Base-by-base conservation (phyloP, 2,329 filamentous ascomycete species). In the Fusarium brevicatenulatum region DNA sequence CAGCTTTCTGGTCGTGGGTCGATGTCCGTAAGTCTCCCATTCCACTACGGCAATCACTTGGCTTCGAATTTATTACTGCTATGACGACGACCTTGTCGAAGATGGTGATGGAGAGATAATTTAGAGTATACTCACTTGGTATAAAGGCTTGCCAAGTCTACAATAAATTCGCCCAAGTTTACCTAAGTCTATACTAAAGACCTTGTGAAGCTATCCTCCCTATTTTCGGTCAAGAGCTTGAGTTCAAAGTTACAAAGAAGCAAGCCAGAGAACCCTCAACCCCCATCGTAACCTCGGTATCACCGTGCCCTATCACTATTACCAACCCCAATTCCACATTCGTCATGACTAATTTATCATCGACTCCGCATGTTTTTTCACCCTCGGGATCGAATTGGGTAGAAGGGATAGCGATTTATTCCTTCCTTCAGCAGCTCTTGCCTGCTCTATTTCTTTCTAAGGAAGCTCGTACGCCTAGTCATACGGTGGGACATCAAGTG, bases 61-160 rank as follows among this genome's bases (percentile, higher is more conserved):
- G 10, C 30, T 23, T 34, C 9, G n/a, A 5, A 50, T 4, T 2
- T 19, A 5, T 2, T 13, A 50, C 30, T 25, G 1, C 3, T 19
- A 19, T 23, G 18, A 28, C 5, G 84, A 83, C 88, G 76, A 75
- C 86, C 50, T 87, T 62, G 40, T 55, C 19, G 42, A 63, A 30
- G 54, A 71, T 13, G 57, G 25, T 7, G 56, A 64, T 4, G 47
- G 65, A n/a, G 68, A 74, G 37, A 19, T 72, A n/a, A 46, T 72
- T 43, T 62, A 66, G 50, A 40, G 36, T 4, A 46, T 32, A n/a
- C 4, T 18, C 6, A 19, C 23, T 6, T n/a, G 19, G 23, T 21
- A 15, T 32, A 7, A 9, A 18, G 28, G 7, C 10, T 5, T 5
- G 2, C 21, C 9, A 19, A 23, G 21, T 19, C 2, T 18, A 9